Conservation (phyloP, 805 yeast species). For the Myxozyma mucilagina region DNA sequence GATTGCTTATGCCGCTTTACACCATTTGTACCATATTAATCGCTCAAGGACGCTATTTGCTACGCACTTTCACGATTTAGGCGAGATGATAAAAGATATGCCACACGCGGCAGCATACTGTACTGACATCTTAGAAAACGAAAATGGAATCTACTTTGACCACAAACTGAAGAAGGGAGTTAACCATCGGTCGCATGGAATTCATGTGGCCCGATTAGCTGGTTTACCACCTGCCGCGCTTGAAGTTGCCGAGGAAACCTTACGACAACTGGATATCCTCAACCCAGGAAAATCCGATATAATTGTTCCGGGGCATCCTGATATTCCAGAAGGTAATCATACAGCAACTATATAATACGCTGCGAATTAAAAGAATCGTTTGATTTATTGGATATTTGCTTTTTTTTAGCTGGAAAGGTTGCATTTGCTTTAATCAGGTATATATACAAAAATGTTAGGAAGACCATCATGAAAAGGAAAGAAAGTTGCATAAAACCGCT, state of each 20-base stretch:
- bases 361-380: too few species aligned
- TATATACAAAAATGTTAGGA: too few species aligned
- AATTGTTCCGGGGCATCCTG: neutral
- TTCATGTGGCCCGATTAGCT: conserved; percentile 30
- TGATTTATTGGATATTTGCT: too few species aligned
- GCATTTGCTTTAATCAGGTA: too few species aligned
- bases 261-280: conserved; percentile 5
- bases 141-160: conserved; percentile 18
- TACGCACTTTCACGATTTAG: conserved; percentile 66
- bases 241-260: conserved; percentile 18
- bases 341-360: too few species aligned
- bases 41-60: conserved; percentile 81
- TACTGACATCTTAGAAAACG: conserved; percentile 27
- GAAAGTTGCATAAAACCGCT: too few species aligned
- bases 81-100: conserved; percentile 20
- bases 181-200: conserved; percentile 28
- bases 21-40: conserved; percentile 54
- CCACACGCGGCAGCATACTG: conserved; percentile 26
- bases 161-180: conserved; percentile 30
- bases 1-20: conserved; percentile 74
- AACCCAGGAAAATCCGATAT: neutral
- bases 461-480: too few species aligned
- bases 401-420: too few species aligned
- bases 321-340: neutral
- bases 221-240: conserved; percentile 26